Percentiles rank a stretch among this genome's conserved stretches.
Conservation (phyloP, 306 rosid genomes). For the Vicia faba region DNA sequence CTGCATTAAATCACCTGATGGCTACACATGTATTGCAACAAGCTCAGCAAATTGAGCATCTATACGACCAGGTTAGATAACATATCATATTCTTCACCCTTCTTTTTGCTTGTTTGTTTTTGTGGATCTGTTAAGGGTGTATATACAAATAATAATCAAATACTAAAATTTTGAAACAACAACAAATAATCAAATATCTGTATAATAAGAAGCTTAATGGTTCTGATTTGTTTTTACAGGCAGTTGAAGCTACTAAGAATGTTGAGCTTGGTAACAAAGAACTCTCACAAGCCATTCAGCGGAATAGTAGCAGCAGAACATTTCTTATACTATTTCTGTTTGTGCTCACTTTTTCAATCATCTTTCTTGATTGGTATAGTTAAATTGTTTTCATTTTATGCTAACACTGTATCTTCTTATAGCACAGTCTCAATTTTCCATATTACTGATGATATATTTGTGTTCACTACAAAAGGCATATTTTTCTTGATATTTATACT, state of each 20-base stretch:
- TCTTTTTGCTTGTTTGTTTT: background rate
- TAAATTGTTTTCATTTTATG: slow-evolving; percentile 39
- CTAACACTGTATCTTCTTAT: slow-evolving; percentile 14
- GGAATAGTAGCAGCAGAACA: slow-evolving; percentile 91
- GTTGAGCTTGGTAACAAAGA: slow-evolving; percentile 95
- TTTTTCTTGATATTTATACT: background rate
- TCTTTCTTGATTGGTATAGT: slow-evolving; percentile 97
- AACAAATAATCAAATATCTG: background rate
- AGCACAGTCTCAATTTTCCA: slow-evolving; percentile 9
- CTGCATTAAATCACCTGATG: slow-evolving; percentile 92
- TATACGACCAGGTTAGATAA: slow-evolving; percentile 77
- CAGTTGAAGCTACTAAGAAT: slow-evolving; percentile 91
- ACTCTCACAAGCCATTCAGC: slow-evolving; percentile 80
- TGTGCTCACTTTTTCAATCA: slow-evolving; percentile 78
- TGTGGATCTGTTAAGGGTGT: background rate
- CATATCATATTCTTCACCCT: slow-evolving; percentile 24
- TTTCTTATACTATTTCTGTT: slow-evolving; percentile 84
- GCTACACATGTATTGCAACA: slow-evolving; percentile 96
- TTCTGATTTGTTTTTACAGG: slow-evolving; percentile 51
- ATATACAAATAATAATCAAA: background rate
- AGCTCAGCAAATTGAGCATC: slow-evolving; percentile 87
- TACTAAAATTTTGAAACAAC: background rate
- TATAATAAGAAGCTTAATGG: slow-evolving; percentile 14
- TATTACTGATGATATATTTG: slow-evolving; percentile 21
- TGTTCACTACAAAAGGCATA: slow-evolving; percentile 19